Conservation (phyloP, 345 rosid species). For the Populus tremula region DNA sequence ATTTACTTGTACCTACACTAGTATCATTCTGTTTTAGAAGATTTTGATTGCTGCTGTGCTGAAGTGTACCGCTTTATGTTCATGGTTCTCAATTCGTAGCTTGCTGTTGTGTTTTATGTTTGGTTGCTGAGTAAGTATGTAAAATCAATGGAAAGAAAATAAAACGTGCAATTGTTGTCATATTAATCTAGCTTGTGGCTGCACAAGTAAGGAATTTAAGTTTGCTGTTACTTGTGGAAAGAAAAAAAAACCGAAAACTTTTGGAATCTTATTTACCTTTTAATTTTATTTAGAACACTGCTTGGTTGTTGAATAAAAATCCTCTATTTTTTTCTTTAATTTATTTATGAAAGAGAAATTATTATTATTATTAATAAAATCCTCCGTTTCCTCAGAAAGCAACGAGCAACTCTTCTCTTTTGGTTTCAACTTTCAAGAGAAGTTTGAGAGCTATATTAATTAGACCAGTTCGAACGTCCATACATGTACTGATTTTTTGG, state of each 20-base stretch:
- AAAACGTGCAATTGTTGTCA: background rate
- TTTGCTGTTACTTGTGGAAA: background rate
- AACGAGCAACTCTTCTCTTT: background rate
- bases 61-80: no score
- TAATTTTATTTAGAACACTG: background rate
- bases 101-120: background rate
- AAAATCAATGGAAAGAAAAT: background rate
- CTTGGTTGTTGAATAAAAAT: background rate
- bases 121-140: background rate
- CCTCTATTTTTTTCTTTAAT: no score
- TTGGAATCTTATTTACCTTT: background rate
- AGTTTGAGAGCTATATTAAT: conserved; percentile 1
- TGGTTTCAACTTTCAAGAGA: conserved; percentile 18
- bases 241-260: background rate
- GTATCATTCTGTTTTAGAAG: no score
- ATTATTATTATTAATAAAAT: no score
- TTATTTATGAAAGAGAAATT: no score
- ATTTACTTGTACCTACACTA: no score
- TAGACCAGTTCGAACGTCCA: background rate
- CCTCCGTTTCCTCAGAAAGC: background rate
- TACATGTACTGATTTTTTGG: background rate
- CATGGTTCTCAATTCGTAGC: background rate
- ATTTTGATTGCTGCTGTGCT: no score
- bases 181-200: background rate
- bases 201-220: background rate